These are phyloP conservation scores for Eutrema heterophyllum DNA, from an alignment of 345 rosid species.

Conservation along the genomic window DNA sequence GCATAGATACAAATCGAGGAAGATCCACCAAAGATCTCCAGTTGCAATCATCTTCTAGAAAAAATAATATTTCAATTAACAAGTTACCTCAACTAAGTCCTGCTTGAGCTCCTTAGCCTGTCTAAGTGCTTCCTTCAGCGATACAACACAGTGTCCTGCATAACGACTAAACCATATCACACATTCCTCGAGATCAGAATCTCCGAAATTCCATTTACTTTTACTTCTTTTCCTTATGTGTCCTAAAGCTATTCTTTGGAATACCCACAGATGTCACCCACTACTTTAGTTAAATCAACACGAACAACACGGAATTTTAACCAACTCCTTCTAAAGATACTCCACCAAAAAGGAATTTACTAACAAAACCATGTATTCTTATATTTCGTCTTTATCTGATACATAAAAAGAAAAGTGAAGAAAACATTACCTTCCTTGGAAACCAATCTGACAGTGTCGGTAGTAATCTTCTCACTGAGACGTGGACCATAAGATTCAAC, in stretches of 20 bases:
- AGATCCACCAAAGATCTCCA: not conserved
- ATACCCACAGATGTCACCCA: no score
- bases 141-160: constrained; percentile 29
- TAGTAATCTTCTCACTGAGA: constrained; percentile 31
- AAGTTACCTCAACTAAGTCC: constrained; percentile 34
- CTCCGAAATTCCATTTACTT: not conserved
- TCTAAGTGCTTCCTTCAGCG: constrained; percentile 27
- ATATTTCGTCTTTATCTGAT: not conserved
- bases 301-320: not conserved
- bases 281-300: not conserved
- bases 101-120: constrained; percentile 27
- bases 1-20: not conserved
- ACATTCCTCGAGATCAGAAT: not conserved
- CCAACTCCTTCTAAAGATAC: not conserved
- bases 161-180: constrained; percentile 3
- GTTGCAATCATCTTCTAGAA: constrained; percentile 1
- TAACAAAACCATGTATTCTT: not conserved
- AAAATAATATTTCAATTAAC: not conserved
- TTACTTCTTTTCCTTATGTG: not conserved
- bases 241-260: no score
- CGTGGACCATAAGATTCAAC: constrained; percentile 32
- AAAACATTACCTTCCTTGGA: constrained; percentile 17
- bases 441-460: constrained; percentile 26
- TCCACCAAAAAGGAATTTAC: not conserved
- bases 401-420: not conserved